Evolutionary conservation across 305 asterid species (phyloP).

Genomic region (Striga hermonthica): DNA sequence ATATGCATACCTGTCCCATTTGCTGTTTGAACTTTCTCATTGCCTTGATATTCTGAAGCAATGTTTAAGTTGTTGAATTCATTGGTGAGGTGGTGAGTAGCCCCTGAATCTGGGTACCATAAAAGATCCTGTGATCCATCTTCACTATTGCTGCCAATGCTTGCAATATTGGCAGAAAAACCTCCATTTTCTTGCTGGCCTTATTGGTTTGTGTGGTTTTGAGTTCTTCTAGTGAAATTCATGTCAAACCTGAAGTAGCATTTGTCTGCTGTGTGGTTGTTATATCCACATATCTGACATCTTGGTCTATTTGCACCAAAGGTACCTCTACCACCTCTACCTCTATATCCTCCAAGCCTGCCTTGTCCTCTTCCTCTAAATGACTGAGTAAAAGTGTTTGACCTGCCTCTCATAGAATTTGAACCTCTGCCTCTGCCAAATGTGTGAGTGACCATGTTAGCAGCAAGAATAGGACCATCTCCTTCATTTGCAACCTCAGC

Average conservation of each 20-base stretch:
- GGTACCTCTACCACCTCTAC: not conserved
- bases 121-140: not conserved
- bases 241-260: not conserved
- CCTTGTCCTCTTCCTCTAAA: not conserved
- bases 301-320: not conserved
- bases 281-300: too few relatives aligned
- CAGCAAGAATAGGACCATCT: too few relatives aligned
- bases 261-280: too few relatives aligned
- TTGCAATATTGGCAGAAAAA: not conserved
- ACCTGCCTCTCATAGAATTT: not conserved
- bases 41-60: not conserved
- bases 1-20: not conserved
- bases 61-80: not conserved
- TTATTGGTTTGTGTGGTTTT: not conserved
- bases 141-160: not conserved
- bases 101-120: not conserved
- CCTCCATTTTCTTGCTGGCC: not conserved
- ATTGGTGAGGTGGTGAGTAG: not conserved
- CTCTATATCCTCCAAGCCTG: not conserved
- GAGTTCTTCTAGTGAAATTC: not conserved
- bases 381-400: not conserved
- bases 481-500: not conserved
- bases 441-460: not conserved
- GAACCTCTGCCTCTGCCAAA: not conserved
- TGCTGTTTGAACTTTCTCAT: not conserved